Conservation (phyloP, 2,329 filamentous ascomycete species). For the Lachnellula willkommii region DNA sequence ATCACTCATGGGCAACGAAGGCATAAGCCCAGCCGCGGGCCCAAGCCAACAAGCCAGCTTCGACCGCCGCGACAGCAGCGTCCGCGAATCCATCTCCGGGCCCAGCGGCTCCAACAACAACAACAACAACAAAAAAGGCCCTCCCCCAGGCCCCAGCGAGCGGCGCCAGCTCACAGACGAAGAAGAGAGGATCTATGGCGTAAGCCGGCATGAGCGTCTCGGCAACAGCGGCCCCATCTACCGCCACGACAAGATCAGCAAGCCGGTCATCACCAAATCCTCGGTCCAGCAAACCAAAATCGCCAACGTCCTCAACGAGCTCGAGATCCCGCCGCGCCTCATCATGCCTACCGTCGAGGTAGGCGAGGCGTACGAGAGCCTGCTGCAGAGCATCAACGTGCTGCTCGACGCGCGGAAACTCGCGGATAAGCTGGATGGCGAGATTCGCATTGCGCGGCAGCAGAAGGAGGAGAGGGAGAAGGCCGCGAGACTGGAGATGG, state of each 20-base stretch:
- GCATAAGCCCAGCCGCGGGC: slow-evolving; percentile 40
- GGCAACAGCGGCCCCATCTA: slow-evolving; percentile 76
- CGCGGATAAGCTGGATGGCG: slow-evolving; percentile 68
- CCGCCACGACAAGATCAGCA: slow-evolving; percentile 76
- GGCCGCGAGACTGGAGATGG: slow-evolving; percentile 25
- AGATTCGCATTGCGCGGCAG: slow-evolving; percentile 56
- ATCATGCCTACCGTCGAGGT: slow-evolving; percentile 70
- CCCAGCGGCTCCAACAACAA: slow-evolving; percentile 34
- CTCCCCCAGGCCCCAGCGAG: slow-evolving; percentile 38
- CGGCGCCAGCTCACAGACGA: slow-evolving; percentile 67
- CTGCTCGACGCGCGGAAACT: slow-evolving; percentile 70
- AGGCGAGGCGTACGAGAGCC: slow-evolving; percentile 63
- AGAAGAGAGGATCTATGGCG: slow-evolving; percentile 75
- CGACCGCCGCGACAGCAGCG: slow-evolving; percentile 34
- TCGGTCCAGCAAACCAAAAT: slow-evolving; percentile 72
- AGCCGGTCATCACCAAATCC: slow-evolving; percentile 71
- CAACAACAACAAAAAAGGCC: slow-evolving; percentile 27
- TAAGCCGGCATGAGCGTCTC: slow-evolving; percentile 79
- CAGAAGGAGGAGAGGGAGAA: slow-evolving; percentile 43
- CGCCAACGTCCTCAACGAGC: slow-evolving; percentile 62
- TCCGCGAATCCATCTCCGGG: slow-evolving; percentile 28
- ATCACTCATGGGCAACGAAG: slow-evolving; percentile 59
- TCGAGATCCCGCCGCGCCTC: slow-evolving; percentile 65
- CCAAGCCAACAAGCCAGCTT: slow-evolving; percentile 34
- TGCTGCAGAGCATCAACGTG: slow-evolving; percentile 62